These are phyloP conservation scores for Mangifera indica DNA, from an alignment of 345 rosid species.

Conservation along the genomic window DNA sequence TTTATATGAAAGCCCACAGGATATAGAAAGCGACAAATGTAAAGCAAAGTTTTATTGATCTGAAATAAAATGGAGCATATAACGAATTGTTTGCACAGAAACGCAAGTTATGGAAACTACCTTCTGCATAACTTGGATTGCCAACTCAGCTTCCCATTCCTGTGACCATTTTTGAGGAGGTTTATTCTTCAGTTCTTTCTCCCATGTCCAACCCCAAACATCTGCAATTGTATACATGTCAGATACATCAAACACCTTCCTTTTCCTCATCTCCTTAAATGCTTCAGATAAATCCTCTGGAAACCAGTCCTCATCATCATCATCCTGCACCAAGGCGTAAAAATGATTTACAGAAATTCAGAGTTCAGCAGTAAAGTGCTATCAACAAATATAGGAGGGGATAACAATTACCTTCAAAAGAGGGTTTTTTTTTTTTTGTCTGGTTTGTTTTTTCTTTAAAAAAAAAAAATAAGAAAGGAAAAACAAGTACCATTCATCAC, in stretches of 20 bases:
- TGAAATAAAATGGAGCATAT: background rate
- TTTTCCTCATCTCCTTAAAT: slow-evolving; percentile 77
- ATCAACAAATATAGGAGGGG: background rate
- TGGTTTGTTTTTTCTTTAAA: no score
- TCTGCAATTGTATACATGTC: slow-evolving; percentile 97
- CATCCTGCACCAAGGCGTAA: slow-evolving; percentile 52
- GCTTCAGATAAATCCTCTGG: slow-evolving; percentile 84
- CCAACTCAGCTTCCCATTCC: slow-evolving; percentile 95
- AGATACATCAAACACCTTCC: slow-evolving; percentile 67
- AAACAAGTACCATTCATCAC: background rate
- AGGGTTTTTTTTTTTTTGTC: no score
- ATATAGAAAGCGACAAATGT: slow-evolving; percentile 8
- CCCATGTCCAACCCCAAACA: slow-evolving; percentile 99
- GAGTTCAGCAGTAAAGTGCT: background rate
- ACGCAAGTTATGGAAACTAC: slow-evolving; percentile 35
- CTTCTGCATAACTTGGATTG: slow-evolving; percentile 72
- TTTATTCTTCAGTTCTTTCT: slow-evolving; percentile 67
- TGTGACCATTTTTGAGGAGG: slow-evolving; percentile 85
- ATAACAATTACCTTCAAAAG: background rate
- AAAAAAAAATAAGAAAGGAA: no score
- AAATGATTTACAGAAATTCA: background rate
- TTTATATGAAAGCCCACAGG: background rate
- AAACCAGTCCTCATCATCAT: slow-evolving; percentile 89
- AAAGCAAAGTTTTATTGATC: background rate
- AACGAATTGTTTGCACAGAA: background rate